Conservation (phyloP, 2,329 filamentous ascomycete species). For the Akanthomyces uredinophilus region DNA sequence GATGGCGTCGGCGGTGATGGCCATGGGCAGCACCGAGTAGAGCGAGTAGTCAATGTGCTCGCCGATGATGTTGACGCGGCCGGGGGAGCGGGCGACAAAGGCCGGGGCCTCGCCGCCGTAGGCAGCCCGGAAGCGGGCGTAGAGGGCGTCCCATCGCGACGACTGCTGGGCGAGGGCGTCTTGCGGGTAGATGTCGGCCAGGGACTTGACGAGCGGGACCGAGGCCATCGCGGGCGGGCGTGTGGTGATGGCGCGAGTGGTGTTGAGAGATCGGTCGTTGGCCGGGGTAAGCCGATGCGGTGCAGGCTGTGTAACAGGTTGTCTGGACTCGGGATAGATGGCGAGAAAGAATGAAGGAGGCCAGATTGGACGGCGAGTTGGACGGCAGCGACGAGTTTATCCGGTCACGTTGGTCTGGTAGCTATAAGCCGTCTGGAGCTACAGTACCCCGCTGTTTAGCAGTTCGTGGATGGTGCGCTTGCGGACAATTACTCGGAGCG, state of each 20-base stretch:
- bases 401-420: not conserved
- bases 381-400: not conserved
- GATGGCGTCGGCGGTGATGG: constrained; percentile 84
- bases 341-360: too few relatives aligned
- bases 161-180: constrained; percentile 64
- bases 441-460: constrained; percentile 5
- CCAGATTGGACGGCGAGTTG: too few relatives aligned
- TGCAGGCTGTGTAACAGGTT: too few relatives aligned
- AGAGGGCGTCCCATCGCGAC: constrained; percentile 69
- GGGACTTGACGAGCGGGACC: constrained; percentile 69
- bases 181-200: constrained; percentile 78
- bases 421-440: not conserved
- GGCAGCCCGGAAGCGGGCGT: constrained; percentile 62
- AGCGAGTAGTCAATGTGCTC: constrained; percentile 99
- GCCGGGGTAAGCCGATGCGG: too few relatives aligned
- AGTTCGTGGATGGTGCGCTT: constrained; percentile 8
- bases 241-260: not conserved
- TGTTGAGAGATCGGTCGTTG: not conserved
- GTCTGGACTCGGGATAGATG: too few relatives aligned
- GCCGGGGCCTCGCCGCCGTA: constrained; percentile 63
- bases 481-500: constrained; percentile 15
- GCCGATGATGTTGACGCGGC: constrained; percentile 95
- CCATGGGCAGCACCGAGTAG: constrained; percentile 93
- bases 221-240: not conserved
- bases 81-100: constrained; percentile 85